phyloP scores from a whole-genome alignment of 306 rosid species.

The Ceratonia siliqua region DNA sequence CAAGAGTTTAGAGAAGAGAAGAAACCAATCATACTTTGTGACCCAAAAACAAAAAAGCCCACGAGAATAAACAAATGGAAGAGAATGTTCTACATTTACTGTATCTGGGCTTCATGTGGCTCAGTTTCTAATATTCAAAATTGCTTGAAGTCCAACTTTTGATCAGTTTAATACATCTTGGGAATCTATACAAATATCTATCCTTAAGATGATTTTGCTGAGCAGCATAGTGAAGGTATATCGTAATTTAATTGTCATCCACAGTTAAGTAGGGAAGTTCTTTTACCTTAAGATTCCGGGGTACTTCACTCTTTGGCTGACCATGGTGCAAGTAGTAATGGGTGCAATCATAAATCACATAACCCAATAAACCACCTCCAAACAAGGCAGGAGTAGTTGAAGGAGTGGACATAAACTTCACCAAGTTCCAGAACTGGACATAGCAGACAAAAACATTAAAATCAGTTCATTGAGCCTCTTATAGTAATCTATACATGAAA shows the following conservation, averaged over 20 bases:
- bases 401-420: conserved; percentile 66
- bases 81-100: not conserved
- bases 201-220: conserved; percentile 1
- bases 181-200: not conserved
- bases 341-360: conserved; percentile 90
- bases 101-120: conserved; percentile 13
- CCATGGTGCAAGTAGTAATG: conserved; percentile 96
- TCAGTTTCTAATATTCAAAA: conserved; percentile 8
- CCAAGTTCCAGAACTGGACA: conserved; percentile 78
- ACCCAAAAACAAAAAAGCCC: not conserved
- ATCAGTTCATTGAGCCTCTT: conserved; percentile 35
- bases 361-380: conserved; percentile 92
- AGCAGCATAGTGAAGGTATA: conserved; percentile 4
- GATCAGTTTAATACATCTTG: conserved; percentile 11
- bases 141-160: conserved; percentile 20
- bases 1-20: not conserved
- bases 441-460: conserved; percentile 28
- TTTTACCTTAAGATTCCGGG: conserved; percentile 76
- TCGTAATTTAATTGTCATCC: conserved; percentile 13
- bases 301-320: conserved; percentile 60
- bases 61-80: not conserved
- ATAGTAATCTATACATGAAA: not conserved
- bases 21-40: not conserved
- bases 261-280: not conserved
- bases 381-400: conserved; percentile 78